A percentile compares a stretch with the other conserved stretches of the same genome.
phyloP scores from a whole-genome alignment of 345 rosid species.

The Eucalyptus decipiens region DNA sequence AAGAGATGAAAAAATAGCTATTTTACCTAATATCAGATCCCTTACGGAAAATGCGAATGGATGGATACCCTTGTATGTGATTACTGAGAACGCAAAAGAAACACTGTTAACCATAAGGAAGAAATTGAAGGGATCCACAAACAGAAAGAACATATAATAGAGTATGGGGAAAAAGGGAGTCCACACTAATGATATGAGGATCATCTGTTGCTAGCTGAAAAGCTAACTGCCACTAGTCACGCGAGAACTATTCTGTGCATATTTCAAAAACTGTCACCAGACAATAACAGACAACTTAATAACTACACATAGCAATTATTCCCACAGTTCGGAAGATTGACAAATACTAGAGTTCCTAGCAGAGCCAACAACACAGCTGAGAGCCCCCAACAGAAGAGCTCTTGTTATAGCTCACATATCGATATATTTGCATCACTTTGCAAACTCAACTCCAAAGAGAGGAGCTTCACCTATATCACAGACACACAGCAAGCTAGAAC shows the following conservation, averaged over 20 bases:
- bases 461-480: not conserved
- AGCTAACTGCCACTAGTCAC: not conserved
- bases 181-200: not conserved
- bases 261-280: not conserved
- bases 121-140: not conserved
- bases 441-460: not conserved
- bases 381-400: not conserved
- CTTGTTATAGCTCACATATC: not conserved
- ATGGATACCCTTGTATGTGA: slow-evolving; percentile 97
- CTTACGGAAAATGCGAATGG: slow-evolving; percentile 96
- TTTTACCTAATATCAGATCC: slow-evolving; percentile 82
- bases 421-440: not conserved
- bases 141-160: not conserved
- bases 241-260: not conserved
- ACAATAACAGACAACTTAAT: not conserved
- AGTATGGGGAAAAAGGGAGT: not conserved
- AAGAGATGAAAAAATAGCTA: not conserved
- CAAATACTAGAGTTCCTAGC: not conserved
- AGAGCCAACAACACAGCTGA: not conserved
- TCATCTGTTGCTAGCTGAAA: not conserved
- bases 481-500: not conserved
- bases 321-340: not conserved
- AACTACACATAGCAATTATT: not conserved
- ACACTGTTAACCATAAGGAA: not conserved
- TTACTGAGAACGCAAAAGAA: slow-evolving; percentile 33